These are phyloP conservation scores for Alectoria sarmentosa DNA, from an alignment of 495 filamentous ascomycete species.

Conservation along the genomic window DNA sequence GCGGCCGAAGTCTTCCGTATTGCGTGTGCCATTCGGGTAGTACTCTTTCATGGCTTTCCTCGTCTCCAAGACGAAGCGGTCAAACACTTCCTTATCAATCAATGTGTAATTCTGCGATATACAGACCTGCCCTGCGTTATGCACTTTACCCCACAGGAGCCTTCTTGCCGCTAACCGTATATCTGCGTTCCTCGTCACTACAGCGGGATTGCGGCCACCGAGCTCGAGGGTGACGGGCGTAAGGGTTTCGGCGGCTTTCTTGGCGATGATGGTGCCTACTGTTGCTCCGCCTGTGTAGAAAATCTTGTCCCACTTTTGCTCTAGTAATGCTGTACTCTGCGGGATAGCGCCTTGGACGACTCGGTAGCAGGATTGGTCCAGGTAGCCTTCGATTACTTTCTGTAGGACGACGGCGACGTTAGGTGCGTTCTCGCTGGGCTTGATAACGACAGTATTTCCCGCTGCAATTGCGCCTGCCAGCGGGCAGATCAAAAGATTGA, in stretches of 20 bases:
- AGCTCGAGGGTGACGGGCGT: constrained; percentile 87
- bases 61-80: constrained; percentile 66
- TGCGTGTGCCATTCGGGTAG: constrained; percentile 73
- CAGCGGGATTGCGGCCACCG: constrained; percentile 85
- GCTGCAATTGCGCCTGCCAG: constrained; percentile 85
- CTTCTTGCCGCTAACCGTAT: constrained; percentile 73
- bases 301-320: constrained; percentile 95
- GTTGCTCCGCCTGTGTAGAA: constrained; percentile 79
- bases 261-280: constrained; percentile 82
- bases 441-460: constrained; percentile 82
- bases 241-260: constrained; percentile 85
- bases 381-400: constrained; percentile 60
- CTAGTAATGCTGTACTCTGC: constrained; percentile 73
- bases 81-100: constrained; percentile 65
- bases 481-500: constrained; percentile 71
- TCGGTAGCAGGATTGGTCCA: constrained; percentile 71
- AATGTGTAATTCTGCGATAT: constrained; percentile 84
- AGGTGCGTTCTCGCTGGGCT: constrained; percentile 79
- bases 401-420: constrained; percentile 69
- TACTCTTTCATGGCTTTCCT: constrained; percentile 67
- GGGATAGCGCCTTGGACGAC: constrained; percentile 74
- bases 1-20: constrained; percentile 63
- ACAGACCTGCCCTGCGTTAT: constrained; percentile 85
- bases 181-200: constrained; percentile 76
- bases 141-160: constrained; percentile 77